Conservation (phyloP, 441 rosid genomes). For the Euphorbia schlechtendalii region DNA sequence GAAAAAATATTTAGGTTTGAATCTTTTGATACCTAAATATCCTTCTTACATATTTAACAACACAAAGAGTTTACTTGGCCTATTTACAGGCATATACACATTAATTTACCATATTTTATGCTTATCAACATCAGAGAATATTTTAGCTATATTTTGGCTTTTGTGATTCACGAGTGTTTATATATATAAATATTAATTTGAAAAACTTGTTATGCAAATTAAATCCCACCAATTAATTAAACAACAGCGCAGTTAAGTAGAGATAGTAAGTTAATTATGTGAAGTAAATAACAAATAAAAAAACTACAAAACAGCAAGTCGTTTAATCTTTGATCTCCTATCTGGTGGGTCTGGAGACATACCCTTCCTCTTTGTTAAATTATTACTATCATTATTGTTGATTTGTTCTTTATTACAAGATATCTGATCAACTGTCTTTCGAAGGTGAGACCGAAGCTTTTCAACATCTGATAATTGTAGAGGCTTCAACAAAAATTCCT, state of each 20-base stretch:
- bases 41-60: too few relatives aligned
- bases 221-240: background rate
- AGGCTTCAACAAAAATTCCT: conserved; percentile 61
- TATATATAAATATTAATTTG: too few relatives aligned
- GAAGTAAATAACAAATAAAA: background rate
- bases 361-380: conserved; percentile 44
- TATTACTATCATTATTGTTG: too few relatives aligned
- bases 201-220: too few relatives aligned
- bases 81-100: too few relatives aligned
- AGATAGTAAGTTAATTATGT: background rate
- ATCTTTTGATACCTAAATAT: too few relatives aligned
- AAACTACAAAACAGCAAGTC: conserved; percentile 23
- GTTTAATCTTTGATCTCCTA: conserved; percentile 33
- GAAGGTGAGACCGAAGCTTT: conserved; percentile 44
- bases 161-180: too few relatives aligned
- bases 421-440: conserved; percentile 27
- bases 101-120: too few relatives aligned
- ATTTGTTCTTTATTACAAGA: conserved; percentile 1
- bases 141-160: too few relatives aligned
- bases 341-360: conserved; percentile 26
- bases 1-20: too few relatives aligned
- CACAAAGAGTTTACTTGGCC: too few relatives aligned
- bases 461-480: conserved; percentile 52
- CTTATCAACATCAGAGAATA: too few relatives aligned
- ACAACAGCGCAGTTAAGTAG: background rate